A percentile compares a stretch with the other conserved stretches of the same genome.
These are phyloP conservation scores for Candolleomyces aberdarensis DNA, from an alignment of 768 basidiomycete species.

Conservation along the genomic window DNA sequence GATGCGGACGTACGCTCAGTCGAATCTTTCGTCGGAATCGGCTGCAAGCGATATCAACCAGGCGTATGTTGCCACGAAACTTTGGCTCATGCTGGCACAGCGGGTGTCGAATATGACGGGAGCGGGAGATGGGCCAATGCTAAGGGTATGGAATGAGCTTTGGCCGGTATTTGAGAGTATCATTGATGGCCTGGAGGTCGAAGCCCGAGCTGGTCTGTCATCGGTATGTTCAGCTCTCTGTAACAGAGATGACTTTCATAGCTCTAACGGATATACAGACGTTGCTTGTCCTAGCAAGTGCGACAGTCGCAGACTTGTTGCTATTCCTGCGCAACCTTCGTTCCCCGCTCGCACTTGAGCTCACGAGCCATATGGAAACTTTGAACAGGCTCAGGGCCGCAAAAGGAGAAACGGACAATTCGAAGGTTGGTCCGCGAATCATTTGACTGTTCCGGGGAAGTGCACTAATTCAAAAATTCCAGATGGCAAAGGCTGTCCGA, in stretches of 20 bases:
- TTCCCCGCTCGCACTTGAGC: slow-evolving; percentile 51
- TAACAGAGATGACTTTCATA: neutral
- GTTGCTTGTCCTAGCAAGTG: slow-evolving; percentile 49
- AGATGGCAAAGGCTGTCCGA: slow-evolving; percentile 57
- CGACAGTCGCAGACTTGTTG: slow-evolving; percentile 64
- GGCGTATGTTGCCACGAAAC: slow-evolving; percentile 64
- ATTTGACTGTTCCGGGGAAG: neutral
- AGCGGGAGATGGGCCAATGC: slow-evolving; percentile 28
- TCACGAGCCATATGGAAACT: slow-evolving; percentile 45
- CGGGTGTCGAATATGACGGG: slow-evolving; percentile 27
- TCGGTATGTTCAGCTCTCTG: slow-evolving; percentile 28
- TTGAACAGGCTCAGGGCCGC: slow-evolving; percentile 48
- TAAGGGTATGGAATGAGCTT: slow-evolving; percentile 68
- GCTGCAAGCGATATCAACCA: slow-evolving; percentile 62
- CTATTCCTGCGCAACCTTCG: slow-evolving; percentile 57
- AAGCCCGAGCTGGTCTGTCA: slow-evolving; percentile 39
- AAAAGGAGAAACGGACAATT: slow-evolving; percentile 44
- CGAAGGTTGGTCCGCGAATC: slow-evolving; percentile 41
- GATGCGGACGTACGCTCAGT: slow-evolving; percentile 39
- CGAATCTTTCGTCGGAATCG: slow-evolving; percentile 34
- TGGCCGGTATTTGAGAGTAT: slow-evolving; percentile 70
- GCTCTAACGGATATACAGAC: slow-evolving; percentile 35
- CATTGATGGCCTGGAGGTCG: slow-evolving; percentile 45
- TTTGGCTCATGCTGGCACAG: slow-evolving; percentile 64
- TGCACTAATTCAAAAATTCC: neutral